These are phyloP conservation scores for Keithomyces neogunnii DNA, from an alignment of 2,329 filamentous ascomycete species.

Conservation along the genomic window DNA sequence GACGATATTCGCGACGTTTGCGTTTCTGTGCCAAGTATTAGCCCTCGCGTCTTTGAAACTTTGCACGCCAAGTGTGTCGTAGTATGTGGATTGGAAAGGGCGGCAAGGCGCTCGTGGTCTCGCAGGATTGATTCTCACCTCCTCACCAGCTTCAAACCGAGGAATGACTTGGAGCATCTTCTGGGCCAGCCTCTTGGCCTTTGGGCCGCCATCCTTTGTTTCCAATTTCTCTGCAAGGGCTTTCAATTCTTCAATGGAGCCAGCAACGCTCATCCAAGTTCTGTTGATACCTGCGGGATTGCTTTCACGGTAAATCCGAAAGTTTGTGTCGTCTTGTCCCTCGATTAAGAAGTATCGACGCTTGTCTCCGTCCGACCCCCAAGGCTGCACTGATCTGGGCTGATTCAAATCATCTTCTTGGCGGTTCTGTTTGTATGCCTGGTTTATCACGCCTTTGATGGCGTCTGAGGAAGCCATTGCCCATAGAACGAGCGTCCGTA, in stretches of 20 bases:
- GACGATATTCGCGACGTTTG: constrained; percentile 83
- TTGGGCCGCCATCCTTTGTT: constrained; percentile 68
- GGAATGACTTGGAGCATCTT: constrained; percentile 75
- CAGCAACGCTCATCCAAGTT: constrained; percentile 90
- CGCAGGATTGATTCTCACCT: constrained; percentile 44
- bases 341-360: constrained; percentile 91
- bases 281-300: constrained; percentile 67
- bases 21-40: constrained; percentile 59
- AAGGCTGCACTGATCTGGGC: constrained; percentile 79
- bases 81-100: background rate
- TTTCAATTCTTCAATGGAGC: constrained; percentile 78
- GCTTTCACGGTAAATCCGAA: constrained; percentile 89
- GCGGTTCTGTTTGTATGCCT: constrained; percentile 80
- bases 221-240: constrained; percentile 68
- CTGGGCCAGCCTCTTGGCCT: constrained; percentile 68
- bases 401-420: constrained; percentile 76
- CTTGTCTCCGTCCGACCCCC: constrained; percentile 85
- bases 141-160: constrained; percentile 87
- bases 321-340: constrained; percentile 86
- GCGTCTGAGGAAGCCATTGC: constrained; percentile 79
- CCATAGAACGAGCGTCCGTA: constrained; percentile 82
- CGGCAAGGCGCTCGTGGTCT: background rate
- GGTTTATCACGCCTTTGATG: constrained; percentile 72
- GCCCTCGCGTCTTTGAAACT: background rate
- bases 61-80: background rate